These are phyloP conservation scores for Atkinsonella texensis DNA, from an alignment of 2,329 filamentous ascomycete genomes.

Conservation along the genomic window DNA sequence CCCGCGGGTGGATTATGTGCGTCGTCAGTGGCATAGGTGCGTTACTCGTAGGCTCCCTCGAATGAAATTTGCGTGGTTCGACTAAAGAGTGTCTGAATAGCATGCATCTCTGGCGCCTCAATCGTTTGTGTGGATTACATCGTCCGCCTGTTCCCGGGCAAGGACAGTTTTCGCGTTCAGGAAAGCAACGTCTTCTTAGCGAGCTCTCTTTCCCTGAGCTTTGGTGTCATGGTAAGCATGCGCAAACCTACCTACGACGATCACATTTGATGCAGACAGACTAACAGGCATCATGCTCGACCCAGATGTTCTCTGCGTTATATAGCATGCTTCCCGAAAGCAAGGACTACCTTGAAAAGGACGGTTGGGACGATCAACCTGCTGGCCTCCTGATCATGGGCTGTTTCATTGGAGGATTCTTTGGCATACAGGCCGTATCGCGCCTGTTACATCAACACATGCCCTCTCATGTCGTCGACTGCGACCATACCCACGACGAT, in stretches of 20 bases:
- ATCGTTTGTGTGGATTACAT: conserved; percentile 81
- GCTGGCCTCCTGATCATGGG: conserved; percentile 59
- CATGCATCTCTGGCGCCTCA: conserved; percentile 62
- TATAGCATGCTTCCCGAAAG: conserved; percentile 90
- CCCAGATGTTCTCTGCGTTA: conserved; percentile 76
- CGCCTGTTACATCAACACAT: conserved; percentile 61
- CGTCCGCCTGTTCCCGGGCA: conserved; percentile 59
- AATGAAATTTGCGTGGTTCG: conserved; percentile 8
- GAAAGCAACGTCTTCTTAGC: conserved; percentile 84
- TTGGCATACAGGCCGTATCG: conserved; percentile 65
- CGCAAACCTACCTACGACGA: background rate
- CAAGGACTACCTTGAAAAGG: conserved; percentile 61
- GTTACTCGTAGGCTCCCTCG: conserved; percentile 16
- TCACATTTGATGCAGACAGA: background rate
- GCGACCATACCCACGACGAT: conserved; percentile 61
- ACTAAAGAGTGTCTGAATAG: conserved; percentile 19
- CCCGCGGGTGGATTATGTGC: conserved; percentile 86
- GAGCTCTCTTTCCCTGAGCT: conserved; percentile 79
- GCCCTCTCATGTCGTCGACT: conserved; percentile 70
- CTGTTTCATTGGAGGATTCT: conserved; percentile 59
- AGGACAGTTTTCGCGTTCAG: conserved; percentile 72
- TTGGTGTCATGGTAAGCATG: conserved; percentile 77
- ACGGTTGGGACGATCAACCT: conserved; percentile 50
- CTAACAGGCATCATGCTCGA: background rate
- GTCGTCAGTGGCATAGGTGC: conserved; percentile 64